Base-by-base conservation (phyloP, 148 eudicot genomes). In the Cornus suecica region DNA sequence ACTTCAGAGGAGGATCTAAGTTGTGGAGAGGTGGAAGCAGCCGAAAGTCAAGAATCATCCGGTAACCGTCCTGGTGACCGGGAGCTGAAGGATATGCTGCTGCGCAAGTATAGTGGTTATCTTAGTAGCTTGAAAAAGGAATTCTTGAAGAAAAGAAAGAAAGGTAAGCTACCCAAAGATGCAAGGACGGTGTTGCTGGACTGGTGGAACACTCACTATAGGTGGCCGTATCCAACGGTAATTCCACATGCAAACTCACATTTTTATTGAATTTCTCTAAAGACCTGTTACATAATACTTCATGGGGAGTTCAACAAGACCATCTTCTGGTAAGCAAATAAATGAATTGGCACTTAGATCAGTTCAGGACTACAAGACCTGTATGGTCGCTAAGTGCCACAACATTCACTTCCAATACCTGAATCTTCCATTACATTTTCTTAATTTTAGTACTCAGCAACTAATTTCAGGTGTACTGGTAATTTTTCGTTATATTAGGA, bases 171-270 rank as follows among this genome's bases (percentile, higher is more conserved):
- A 8, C 89, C 89, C n/a, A 86, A 82, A 71, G 83, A 79, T 48
- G 89, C 89, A 22, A 81, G 83, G 78, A 32, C 41, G 48, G 78
- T 75, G 2, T 73, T 86, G 69, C 73, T 84, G 29, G 83, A 86
- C 60, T 86, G 89, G 89, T 86, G 89, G 89, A 84, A 84, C 65
- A 22, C 87, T 1, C 90, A 87, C 64, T 78, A 76, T 71, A 66
- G 83, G 72, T 87, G 90, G 90, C 88, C 90, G 24, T 87, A 87
- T 74, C 90, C 90, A 22, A 87, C 88, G 56, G 89, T 86, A 81
- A 66, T 52, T 72, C 24, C 66, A 37, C 11, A 60, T 23, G 22
- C 23, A 7, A 22, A n/a, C 69, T 4, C 32, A 27, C 22, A 64
- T 34, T 16, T n/a, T 22, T 67, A 14, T 20, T 58, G 62, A 28